Evolutionary conservation across 1,284 basidiomycete species (phyloP), one percentile per base, ranked within the genome.

Genomic region (Ustilago esculenta): DNA sequence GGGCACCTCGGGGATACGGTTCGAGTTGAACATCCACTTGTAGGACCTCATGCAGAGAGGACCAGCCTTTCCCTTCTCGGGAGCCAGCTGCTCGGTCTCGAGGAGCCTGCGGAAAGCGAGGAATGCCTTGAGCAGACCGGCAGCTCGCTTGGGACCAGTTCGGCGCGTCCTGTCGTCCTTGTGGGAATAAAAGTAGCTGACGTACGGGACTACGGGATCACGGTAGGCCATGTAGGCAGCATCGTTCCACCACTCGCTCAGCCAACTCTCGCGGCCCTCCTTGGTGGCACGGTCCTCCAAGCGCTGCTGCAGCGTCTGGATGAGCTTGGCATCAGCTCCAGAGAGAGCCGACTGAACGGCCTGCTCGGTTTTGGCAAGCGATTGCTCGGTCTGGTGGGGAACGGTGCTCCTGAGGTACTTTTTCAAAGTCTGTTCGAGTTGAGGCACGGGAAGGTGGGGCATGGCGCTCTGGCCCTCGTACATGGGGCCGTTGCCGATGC

Each of bases 221-320:
- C 92, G 86, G 64, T 79, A 79, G 33, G 60, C 59, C 72, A 81
- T 81, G 80, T 87, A 86, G 21, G 94, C 94, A 9, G 83, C 87
- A 36, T 97, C 92, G 83, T 98, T 96, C 95, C 95, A 99, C 95
- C 95, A 98, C 56, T 96, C 92, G 51, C 87, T 87, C 29, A 99
- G 86, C 95, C 95, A 99, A 84, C 87, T 94, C 72, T 87, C 87
- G 58, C 82, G 83, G 20, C 82, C 82, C 34, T 82, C 77, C 49
- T 73, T 71, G 33, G 40, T 64, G 0, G 92, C 92, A 5, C 94
- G 87, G 24, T 86, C 85, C 77, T 92, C 85, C 34, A 98, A 86
- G 4, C 95, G 86, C 53, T 85, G 83, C 84, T 98, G 94, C n/a
- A 98, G 86, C 58, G 88, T 87, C 36, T 87, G 86, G 8, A 89